A percentile compares a stretch with the other conserved stretches of the same genome.
Evolutionary conservation across 2,329 filamentous ascomycete genomes (phyloP).

Genomic region (Penicillium frequentans): DNA sequence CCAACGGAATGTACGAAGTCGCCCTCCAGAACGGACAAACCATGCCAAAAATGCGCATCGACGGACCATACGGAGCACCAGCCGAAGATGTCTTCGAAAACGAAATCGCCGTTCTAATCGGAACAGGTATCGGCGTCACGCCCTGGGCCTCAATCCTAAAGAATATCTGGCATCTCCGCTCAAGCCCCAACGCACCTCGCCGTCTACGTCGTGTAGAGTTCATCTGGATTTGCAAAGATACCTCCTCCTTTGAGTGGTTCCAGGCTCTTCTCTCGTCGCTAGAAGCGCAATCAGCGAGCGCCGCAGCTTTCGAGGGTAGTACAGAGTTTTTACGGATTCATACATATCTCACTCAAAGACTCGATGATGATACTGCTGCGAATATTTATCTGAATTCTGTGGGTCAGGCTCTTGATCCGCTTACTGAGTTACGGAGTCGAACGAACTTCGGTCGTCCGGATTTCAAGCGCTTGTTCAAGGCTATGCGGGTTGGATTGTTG

Average conservation of each 20-base stretch:
- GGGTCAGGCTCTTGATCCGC: slow-evolving; percentile 79
- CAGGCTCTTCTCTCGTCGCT: slow-evolving; percentile 89
- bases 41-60: slow-evolving; percentile 87
- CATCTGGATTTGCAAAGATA: slow-evolving; percentile 98
- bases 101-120: slow-evolving; percentile 75
- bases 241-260: slow-evolving; percentile 97
- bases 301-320: slow-evolving; percentile 55
- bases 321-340: slow-evolving; percentile 93
- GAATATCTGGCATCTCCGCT: slow-evolving; percentile 96
- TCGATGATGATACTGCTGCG: slow-evolving; percentile 88
- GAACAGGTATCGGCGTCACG: slow-evolving; percentile 82
- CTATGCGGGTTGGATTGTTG: slow-evolving; percentile 84
- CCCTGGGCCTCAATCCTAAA: slow-evolving; percentile 87
- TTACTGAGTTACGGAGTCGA: slow-evolving; percentile 84
- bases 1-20: slow-evolving; percentile 96
- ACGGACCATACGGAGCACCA: slow-evolving; percentile 93
- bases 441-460: slow-evolving; percentile 96
- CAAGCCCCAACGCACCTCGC: slow-evolving; percentile 82
- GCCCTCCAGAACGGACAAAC: slow-evolving; percentile 88
- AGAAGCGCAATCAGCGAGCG: slow-evolving; percentile 77
- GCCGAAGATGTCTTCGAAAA: slow-evolving; percentile 98
- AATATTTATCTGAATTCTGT: slow-evolving; percentile 98
- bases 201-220: slow-evolving; percentile 95
- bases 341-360: slow-evolving; percentile 91
- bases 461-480: slow-evolving; percentile 74